Evolutionary conservation across 768 basidiomycete species (phyloP).

Genomic region (Suillus ampliporus): DNA sequence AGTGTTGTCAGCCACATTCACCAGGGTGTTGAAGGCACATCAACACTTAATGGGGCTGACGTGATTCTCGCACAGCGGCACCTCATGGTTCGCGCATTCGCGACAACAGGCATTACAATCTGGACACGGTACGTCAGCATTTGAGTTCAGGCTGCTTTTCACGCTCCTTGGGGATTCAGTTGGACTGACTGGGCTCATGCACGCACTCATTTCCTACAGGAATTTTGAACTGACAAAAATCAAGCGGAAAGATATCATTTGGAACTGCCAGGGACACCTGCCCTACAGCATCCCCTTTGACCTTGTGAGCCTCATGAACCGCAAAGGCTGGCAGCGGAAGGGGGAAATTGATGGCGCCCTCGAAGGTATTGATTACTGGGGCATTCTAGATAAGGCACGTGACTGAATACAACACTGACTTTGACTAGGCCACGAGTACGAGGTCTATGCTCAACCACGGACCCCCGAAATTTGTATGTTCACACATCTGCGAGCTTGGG

Average conservation of each 20-base stretch:
- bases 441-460: slow-evolving; percentile 24
- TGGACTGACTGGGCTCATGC: slow-evolving; percentile 8
- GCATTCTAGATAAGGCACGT: neutral
- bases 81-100: neutral
- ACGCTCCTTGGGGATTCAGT: slow-evolving; percentile 1
- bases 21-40: too few species aligned
- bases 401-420: too few species aligned
- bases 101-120: neutral
- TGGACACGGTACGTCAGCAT: neutral
- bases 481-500: slow-evolving; percentile 34
- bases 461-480: slow-evolving; percentile 39
- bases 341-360: slow-evolving; percentile 27
- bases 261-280: slow-evolving; percentile 14
- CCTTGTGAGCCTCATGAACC: slow-evolving; percentile 19
- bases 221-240: slow-evolving; percentile 38
- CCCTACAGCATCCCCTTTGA: slow-evolving; percentile 26
- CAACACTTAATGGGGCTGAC: neutral
- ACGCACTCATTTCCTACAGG: slow-evolving; percentile 18
- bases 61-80: neutral
- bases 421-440: neutral
- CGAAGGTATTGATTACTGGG: neutral
- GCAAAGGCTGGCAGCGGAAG: slow-evolving; percentile 29
- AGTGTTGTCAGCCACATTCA: neutral
- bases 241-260: slow-evolving; percentile 26
- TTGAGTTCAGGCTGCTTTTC: too few species aligned